phyloP scores from a whole-genome alignment of 306 rosid species.

The Quercus engelmannii region DNA sequence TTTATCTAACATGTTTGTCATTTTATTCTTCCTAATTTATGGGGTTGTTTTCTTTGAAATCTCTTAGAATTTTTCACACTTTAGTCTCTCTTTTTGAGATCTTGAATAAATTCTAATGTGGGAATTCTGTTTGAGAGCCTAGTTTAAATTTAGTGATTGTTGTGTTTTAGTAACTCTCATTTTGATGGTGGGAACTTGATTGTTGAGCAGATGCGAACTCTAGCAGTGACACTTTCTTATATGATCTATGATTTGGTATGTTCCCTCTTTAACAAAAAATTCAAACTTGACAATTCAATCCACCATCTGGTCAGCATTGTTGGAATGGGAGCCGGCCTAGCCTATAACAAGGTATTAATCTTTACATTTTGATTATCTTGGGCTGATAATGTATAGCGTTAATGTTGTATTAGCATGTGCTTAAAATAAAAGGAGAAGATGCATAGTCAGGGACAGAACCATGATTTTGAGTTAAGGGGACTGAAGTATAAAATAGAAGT shows the following conservation, averaged over 20 bases:
- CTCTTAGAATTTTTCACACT: background rate
- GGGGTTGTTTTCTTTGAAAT: background rate
- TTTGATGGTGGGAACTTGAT: slow-evolving; percentile 9
- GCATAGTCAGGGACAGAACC: rapidly evolving
- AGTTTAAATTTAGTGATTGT: no score
- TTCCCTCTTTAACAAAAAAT: slow-evolving; percentile 54
- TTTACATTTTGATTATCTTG: background rate
- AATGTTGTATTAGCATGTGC: no score
- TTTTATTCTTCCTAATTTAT: no score
- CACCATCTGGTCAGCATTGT: slow-evolving; percentile 84
- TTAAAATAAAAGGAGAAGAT: no score
- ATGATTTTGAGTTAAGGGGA: no score
- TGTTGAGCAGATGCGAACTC: slow-evolving; percentile 51
- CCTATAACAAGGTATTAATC: slow-evolving; percentile 58
- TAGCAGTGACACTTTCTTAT: slow-evolving; percentile 66
- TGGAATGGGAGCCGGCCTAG: slow-evolving; percentile 66
- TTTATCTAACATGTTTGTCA: no score
- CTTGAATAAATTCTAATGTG: no score
- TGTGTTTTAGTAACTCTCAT: background rate
- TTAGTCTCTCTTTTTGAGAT: background rate
- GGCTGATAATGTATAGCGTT: background rate
- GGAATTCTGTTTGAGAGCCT: no score
- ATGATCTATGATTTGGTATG: slow-evolving; percentile 70
- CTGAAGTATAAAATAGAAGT: no score
- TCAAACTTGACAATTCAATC: slow-evolving; percentile 52